A percentile compares a stretch with the other conserved stretches of the same genome.
phyloP scores from a whole-genome alignment of 352 stramenopile genomes.

The Phytophthora pluvialis region DNA sequence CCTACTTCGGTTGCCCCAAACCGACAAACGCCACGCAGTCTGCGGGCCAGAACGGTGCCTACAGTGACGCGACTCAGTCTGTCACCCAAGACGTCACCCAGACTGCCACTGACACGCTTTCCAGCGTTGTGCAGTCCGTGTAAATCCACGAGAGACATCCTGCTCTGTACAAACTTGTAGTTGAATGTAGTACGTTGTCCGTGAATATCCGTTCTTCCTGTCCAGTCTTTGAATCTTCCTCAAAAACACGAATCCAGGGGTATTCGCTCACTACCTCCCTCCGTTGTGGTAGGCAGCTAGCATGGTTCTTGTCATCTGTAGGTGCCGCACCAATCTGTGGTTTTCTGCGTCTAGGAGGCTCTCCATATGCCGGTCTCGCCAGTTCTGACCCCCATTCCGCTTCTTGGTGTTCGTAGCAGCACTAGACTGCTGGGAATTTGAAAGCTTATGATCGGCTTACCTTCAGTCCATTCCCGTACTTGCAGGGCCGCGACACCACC shows the following conservation, averaged over 20 bases:
- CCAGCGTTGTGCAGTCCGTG: constrained; percentile 30
- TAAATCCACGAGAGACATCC: constrained; percentile 13
- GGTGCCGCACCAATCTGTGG: not conserved
- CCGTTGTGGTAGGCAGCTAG: not conserved
- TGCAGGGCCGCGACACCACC: no score
- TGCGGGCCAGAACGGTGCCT: constrained; percentile 9
- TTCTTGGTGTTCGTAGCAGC: constrained; percentile 13
- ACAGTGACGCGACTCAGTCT: constrained; percentile 16
- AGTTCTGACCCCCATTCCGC: constrained; percentile 17
- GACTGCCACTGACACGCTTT: constrained; percentile 12
- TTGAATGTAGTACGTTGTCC: constrained; percentile 15
- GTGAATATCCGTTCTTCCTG: not conserved
- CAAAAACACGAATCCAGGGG: no score
- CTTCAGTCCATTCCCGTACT: no score
- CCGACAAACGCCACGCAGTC: constrained; percentile 30
- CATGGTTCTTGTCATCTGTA: constrained; percentile 8
- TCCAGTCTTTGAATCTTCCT: not conserved
- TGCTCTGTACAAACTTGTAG: constrained; percentile 10
- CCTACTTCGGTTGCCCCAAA: constrained; percentile 50
- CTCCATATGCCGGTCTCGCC: constrained; percentile 13
- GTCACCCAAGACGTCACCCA: constrained; percentile 9
- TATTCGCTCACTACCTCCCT: no score
- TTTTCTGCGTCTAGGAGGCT: not conserved
- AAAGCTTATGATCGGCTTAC: not conserved
- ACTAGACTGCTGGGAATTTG: constrained; percentile 8